Base-by-base conservation (phyloP, 78 protist genomes). In the Dictyostelium capitatum region DNA sequence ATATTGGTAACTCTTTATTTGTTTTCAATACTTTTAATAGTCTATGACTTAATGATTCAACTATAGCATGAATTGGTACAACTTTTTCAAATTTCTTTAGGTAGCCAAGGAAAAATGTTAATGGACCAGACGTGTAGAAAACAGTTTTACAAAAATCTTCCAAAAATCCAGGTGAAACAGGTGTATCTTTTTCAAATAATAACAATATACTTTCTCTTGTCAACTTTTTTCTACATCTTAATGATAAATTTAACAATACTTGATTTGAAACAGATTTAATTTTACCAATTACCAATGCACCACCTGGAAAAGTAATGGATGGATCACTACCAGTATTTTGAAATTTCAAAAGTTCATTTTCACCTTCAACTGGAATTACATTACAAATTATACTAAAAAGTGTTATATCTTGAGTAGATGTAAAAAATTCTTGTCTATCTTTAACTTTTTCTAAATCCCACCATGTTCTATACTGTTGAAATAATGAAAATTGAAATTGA, bases 191-290 rank as follows among this genome's bases (percentile, higher is more conserved):
- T 32, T 79, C 83, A 37, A 79, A 79, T 48, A n/a, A 62, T 4
- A 10, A 5, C 17, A n/a, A 50, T 14, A 56, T n/a, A 37, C 25
- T 19, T 54, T 51, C 47, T 79, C 37, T 20, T 1, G 41, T 14
- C 4, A 79, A 77, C 82, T 77, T 51, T 79, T 62, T 79, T 79
- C 70, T 79, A 37, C 83, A 79, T 79, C 83, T 79, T 37, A 32
- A 56, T 30, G 83, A 56, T 15, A 79, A 20, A 79, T 79, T 79
- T 48, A 54, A 79, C 20, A 79, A 25, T 2, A 79, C 23, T 54
- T 20, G 7, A 43, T 54, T 23, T 48, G 72, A 54, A 79, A 79
- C 62, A 30, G 83, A 70, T 37, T 54, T 51, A 20, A 79, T 20
- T 79, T 54, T 51, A 79, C 83, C 83, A 56, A 43, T 54, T 5